Evolutionary conservation across 176 grass and related monocot species (phyloP), one percentile per base, ranked within the genome.

Genomic region (Tillandsia fasciculata): DNA sequence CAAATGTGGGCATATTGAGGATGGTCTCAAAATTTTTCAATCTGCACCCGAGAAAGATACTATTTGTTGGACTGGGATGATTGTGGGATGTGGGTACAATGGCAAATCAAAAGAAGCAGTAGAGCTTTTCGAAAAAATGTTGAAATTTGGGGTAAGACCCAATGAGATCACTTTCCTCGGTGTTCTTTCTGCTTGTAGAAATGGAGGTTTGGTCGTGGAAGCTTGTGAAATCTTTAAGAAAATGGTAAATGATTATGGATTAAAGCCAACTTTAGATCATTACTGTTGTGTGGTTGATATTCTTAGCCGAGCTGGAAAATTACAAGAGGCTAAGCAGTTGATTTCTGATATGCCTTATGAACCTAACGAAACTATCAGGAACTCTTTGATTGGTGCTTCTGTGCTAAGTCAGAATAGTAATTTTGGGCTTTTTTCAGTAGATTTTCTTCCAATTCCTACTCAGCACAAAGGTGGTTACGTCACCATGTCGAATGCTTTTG

Each of bases 121-220:
- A 15, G 6, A 82, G 23, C 63, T 72, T 18, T 82, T 80, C 53
- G 52, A 67, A 24, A 47, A 82, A 50, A 82, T 82, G 80, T 15
- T 65, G n/a, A 70, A 82, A 66, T 70, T 22, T 27, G 66, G 73
- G 73, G 49, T 82, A 11, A 48, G 70, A 65, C 80, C 73, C 11
- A 82, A 77, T 72, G 73, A 72, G 58, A 82, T 72, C 33, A 77
- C 73, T 12, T 49, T 82, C 49, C 64, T 82, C 20, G 53, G 73
- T 50, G 33, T 77, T 66, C 80, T 82, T 67, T 77, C 74, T 23
- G 80, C 80, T 53, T 82, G 68, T 67, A 82, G 80, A 76, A 59
- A 82, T 71, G 80, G 51, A 10, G 73, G 67, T 54, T 76, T 82
- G 73, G 80, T 82, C 24, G 48, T 22, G 18, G 73, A 82, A 10